These are phyloP conservation scores for Pythium dissimile DNA, from an alignment of 352 stramenopile genomes.

Conservation along the genomic window DNA sequence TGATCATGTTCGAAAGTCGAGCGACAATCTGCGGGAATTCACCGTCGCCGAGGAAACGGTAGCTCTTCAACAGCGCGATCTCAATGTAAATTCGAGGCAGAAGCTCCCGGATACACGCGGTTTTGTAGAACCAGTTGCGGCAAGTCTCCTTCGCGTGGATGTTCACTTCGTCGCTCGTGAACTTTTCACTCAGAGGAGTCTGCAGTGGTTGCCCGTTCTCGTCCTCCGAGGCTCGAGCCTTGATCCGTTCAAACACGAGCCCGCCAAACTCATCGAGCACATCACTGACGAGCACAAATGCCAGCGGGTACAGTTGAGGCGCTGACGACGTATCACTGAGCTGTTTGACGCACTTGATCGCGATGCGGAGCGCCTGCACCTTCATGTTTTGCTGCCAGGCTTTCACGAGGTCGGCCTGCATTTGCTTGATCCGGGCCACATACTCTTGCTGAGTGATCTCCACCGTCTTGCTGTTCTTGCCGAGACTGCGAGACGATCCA, in stretches of 20 bases:
- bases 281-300: slow-evolving; percentile 88
- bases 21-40: slow-evolving; percentile 86
- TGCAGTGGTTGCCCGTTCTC: slow-evolving; percentile 53
- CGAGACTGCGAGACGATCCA: slow-evolving; percentile 1
- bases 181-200: slow-evolving; percentile 53
- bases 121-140: slow-evolving; percentile 95
- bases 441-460: slow-evolving; percentile 87
- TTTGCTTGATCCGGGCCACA: slow-evolving; percentile 66
- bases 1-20: slow-evolving; percentile 84
- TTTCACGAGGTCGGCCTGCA: slow-evolving; percentile 60
- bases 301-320: slow-evolving; percentile 83
- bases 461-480: slow-evolving; percentile 25
- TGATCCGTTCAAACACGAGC: slow-evolving; percentile 86
- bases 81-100: slow-evolving; percentile 90
- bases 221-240: slow-evolving; percentile 53
- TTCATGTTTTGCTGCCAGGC: slow-evolving; percentile 87
- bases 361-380: slow-evolving; percentile 85
- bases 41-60: slow-evolving; percentile 88
- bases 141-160: slow-evolving; percentile 89
- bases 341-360: slow-evolving; percentile 90
- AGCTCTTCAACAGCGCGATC: slow-evolving; percentile 84
- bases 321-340: slow-evolving; percentile 73
- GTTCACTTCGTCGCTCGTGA: slow-evolving; percentile 78
- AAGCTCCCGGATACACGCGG: slow-evolving; percentile 89
- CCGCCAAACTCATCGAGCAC: slow-evolving; percentile 85